phyloP scores from a whole-genome alignment of 208 protist species.

The Trypanosoma boissoni region DNA sequence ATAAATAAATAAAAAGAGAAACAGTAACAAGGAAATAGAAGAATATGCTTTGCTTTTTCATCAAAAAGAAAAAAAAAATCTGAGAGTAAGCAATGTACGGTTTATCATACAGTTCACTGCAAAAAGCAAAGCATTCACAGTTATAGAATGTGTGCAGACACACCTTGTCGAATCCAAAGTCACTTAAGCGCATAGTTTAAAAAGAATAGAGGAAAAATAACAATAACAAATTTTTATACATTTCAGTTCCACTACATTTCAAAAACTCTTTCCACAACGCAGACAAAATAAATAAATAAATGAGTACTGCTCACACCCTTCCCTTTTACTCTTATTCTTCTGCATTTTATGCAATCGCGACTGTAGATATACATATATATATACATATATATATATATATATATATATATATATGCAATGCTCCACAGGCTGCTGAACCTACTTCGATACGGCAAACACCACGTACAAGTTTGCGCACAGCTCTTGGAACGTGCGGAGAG shows the following conservation, averaged over 20 bases:
- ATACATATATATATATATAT: slow-evolving; percentile 14
- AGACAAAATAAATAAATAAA: not conserved
- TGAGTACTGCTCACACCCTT: too few species aligned
- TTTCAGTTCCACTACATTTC: not conserved
- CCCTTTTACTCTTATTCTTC: not conserved
- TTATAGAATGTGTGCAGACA: too few species aligned
- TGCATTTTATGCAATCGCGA: not conserved
- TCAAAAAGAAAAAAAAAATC: not conserved
- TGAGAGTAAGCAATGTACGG: not conserved
- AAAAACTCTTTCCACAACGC: not conserved
- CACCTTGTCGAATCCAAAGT: not conserved
- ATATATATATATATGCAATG: not conserved
- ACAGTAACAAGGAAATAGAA: not conserved
- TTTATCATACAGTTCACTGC: too few species aligned
- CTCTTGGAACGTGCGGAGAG: too few species aligned
- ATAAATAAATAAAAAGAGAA: not conserved
- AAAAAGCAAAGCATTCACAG: too few species aligned
- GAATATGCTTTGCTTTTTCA: too few species aligned
- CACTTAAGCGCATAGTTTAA: not conserved
- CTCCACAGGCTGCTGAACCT: not conserved
- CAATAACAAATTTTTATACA: not conserved
- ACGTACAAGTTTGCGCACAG: slow-evolving; percentile 36
- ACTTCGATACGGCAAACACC: slow-evolving; percentile 32
- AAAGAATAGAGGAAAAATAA: not conserved
- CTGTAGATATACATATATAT: not conserved